phyloP scores from a whole-genome alignment of 139 green algal species.

The Closterium sp. region DNA sequence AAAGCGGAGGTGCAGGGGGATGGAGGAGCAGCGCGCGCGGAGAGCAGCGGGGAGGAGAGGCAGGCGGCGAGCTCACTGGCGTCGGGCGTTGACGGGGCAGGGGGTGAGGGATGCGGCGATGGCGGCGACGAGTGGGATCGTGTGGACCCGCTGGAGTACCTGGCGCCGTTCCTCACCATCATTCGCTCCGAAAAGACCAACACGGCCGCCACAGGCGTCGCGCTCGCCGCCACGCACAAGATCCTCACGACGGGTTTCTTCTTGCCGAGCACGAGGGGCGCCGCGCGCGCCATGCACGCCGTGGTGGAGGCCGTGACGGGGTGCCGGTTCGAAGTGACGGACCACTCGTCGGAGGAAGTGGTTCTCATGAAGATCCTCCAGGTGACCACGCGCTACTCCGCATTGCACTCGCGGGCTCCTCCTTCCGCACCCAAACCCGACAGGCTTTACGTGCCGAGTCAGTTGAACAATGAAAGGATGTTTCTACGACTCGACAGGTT shows the following conservation, averaged over 20 bases:
- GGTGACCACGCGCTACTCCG: constrained; percentile 14
- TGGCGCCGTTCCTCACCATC: constrained; percentile 85
- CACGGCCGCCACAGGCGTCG: constrained; percentile 81
- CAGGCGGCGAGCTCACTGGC: neutral
- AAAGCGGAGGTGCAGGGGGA: neutral
- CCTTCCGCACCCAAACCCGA: neutral
- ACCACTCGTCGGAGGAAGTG: constrained; percentile 81
- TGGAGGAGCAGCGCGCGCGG: neutral
- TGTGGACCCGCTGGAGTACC: constrained; percentile 77
- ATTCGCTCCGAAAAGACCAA: constrained; percentile 81
- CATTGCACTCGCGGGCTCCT: neutral
- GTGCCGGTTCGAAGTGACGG: constrained; percentile 88
- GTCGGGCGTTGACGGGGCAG: neutral
- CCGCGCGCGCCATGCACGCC: constrained; percentile 70
- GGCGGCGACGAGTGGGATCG: neutral
- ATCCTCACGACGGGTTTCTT: constrained; percentile 62
- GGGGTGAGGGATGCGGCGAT: neutral
- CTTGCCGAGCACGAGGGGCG: constrained; percentile 29
- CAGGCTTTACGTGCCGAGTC: neutral
- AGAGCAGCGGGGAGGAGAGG: neutral
- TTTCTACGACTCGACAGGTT: too few relatives aligned
- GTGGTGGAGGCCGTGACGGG: constrained; percentile 80
- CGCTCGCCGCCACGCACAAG: constrained; percentile 73
- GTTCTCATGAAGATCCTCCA: constrained; percentile 91
- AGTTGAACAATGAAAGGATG: too few relatives aligned